Evolutionary conservation across 1,284 basidiomycete species (phyloP), one percentile per base, ranked within the genome.

Genomic region (Ceratobasidium sp.): DNA sequence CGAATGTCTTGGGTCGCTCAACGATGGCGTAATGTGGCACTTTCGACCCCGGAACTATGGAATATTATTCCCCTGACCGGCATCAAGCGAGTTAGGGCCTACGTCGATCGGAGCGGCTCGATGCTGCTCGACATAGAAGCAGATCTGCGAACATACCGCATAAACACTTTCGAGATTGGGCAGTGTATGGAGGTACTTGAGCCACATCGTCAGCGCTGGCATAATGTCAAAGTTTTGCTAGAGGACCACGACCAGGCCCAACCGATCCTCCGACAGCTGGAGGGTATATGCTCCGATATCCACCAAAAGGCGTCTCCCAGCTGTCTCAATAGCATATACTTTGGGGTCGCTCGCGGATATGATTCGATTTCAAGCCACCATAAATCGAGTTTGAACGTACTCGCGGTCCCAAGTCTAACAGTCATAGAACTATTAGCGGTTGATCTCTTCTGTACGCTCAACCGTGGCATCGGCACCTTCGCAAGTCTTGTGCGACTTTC

Each of bases 161-260:
- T 64, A 19, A 54, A 30, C 23, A 44, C 19, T n/a, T 54, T 53
- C 39, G 49, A 33, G n/a, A 25, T 64, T 33, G 47, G 36, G 14
- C 49, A 44, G 8, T 53, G 47, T 6, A 27, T 64, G 25, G 14
- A 44, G n/a, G 13, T 44, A 29, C 50, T 64, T 13, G 33, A 42
- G 23, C 60, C 49, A 2, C 60, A 64, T 19, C 30, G 49, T 23
- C 60, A 39, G 21, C 60, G 60, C 23, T 64, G 60, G 60, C 60
- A 49, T 3, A 36, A 64, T 30, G 25, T 64, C n/a, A 64, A 53
- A 27, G 39, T 64, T 16, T 27, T 64, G 27, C 25, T 64, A 21
- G 60, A 64, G 49, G 60, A 64, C n/a, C 60, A 64, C 14, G 60
- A 64, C 11, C 50, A 53, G 29, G 30, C 60, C 4, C 60, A 64